These are phyloP conservation scores for Persicaria tinctoria DNA, from an alignment of 148 eudicot genomes.

Conservation along the genomic window DNA sequence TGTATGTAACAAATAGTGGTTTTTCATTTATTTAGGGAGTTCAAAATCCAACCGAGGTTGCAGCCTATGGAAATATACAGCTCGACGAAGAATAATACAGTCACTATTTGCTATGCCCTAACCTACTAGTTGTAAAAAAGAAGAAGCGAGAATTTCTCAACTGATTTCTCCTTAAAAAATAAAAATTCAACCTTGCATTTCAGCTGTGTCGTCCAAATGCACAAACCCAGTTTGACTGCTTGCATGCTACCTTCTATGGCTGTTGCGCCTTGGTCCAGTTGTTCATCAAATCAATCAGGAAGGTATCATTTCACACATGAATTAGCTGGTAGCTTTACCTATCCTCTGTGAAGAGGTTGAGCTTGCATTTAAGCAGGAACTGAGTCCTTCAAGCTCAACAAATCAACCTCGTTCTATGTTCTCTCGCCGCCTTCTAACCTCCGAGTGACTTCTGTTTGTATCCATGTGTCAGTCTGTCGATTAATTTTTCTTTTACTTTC, in stretches of 20 bases:
- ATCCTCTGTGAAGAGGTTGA: not conserved
- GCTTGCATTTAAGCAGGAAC: not conserved
- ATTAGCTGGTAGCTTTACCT: not conserved
- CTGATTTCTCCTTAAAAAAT: too few species aligned
- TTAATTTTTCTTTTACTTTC: constrained; percentile 61
- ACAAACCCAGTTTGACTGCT: not conserved
- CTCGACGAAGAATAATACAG: constrained; percentile 1
- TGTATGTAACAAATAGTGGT: not conserved
- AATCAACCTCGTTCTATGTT: constrained; percentile 3
- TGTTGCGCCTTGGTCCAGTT: not conserved
- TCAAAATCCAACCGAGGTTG: not conserved
- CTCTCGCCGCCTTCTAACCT: constrained; percentile 21
- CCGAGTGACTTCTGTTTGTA: constrained; percentile 84
- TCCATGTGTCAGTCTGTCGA: constrained; percentile 68
- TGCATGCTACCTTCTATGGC: not conserved
- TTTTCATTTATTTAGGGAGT: not conserved
- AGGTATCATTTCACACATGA: not conserved
- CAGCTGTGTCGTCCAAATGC: not conserved
- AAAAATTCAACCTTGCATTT: not conserved
- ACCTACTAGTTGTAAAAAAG: not conserved
- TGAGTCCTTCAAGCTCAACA: not conserved
- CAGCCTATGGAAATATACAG: constrained; percentile 9
- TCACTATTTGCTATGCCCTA: not conserved
- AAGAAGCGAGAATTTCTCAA: too few species aligned
- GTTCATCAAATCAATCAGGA: constrained; percentile 5